A percentile compares a stretch with the other conserved stretches of the same genome.
Evolutionary conservation across 805 yeast genomes (phyloP).

Genomic region (Candida bentonensis): DNA sequence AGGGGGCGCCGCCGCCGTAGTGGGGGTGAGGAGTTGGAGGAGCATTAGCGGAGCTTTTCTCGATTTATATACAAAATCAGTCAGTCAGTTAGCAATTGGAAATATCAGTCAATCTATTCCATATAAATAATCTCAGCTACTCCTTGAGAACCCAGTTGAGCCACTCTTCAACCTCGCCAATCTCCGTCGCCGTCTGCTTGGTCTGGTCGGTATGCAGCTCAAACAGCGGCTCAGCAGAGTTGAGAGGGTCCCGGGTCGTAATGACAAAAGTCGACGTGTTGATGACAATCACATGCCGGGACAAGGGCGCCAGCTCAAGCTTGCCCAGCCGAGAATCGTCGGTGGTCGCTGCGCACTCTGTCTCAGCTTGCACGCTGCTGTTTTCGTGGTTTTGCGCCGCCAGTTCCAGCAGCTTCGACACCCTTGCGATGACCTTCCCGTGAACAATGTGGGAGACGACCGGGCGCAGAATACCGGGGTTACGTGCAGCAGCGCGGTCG

Average conservation of each 20-base stretch:
- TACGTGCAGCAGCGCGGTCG: slow-evolving; percentile 2
- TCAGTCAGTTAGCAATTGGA: no score
- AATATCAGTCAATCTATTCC: no score
- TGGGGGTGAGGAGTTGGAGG: no score
- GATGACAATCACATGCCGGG: slow-evolving; percentile 4
- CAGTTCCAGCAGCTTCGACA: slow-evolving; percentile 12
- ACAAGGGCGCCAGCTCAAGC: slow-evolving; percentile 13
- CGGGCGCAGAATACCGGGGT: slow-evolving; percentile 16
- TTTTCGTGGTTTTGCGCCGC: slow-evolving; percentile 10
- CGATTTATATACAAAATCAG: no score
- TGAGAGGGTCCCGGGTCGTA: neutral
- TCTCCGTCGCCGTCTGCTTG: slow-evolving; percentile 1
- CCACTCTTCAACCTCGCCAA: slow-evolving; percentile 1
- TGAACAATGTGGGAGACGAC: slow-evolving; percentile 20
- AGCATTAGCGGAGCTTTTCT: no score
- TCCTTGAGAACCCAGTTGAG: neutral
- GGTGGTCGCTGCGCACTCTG: slow-evolving; percentile 1
- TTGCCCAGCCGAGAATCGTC: slow-evolving; percentile 9
- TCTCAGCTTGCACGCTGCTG: slow-evolving; percentile 7
- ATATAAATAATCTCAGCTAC: no score
- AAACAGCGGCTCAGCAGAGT: neutral
- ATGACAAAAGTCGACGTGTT: slow-evolving; percentile 3
- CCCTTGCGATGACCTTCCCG: slow-evolving; percentile 12
- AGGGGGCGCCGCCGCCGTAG: no score
- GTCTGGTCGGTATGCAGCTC: neutral